These are phyloP conservation scores for Globisporangium splendens DNA, from an alignment of 352 stramenopile genomes.

Conservation along the genomic window DNA sequence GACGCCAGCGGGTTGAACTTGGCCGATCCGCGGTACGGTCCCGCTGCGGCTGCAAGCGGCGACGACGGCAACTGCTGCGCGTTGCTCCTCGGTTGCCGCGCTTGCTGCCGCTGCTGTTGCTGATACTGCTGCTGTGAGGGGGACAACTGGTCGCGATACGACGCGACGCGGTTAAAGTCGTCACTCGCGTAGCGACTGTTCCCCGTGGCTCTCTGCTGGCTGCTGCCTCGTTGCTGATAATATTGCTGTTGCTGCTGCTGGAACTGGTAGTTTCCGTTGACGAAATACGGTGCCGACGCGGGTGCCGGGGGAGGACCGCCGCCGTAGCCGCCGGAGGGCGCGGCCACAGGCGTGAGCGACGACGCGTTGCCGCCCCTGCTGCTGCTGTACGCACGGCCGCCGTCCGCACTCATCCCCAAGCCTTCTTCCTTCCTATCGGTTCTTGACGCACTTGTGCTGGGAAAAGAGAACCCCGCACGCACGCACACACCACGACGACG, in stretches of 20 bases:
- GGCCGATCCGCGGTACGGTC: background rate
- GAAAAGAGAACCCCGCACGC: background rate
- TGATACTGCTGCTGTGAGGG: constrained; percentile 13
- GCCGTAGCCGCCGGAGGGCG: constrained; percentile 1
- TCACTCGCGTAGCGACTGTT: constrained; percentile 7
- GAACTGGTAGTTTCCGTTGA: constrained; percentile 17
- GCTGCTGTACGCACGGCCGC: constrained; percentile 6
- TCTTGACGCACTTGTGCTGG: background rate
- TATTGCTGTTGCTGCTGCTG: constrained; percentile 7
- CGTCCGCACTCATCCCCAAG: constrained; percentile 11
- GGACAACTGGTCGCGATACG: constrained; percentile 10
- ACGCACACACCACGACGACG: background rate
- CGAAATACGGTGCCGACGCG: constrained; percentile 12
- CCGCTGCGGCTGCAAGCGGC: constrained; percentile 9
- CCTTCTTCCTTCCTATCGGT: background rate
- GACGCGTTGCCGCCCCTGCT: background rate
- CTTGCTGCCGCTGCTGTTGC: constrained; percentile 8
- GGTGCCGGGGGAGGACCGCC: constrained; percentile 4
- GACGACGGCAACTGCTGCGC: constrained; percentile 4
- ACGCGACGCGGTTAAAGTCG: constrained; percentile 9
- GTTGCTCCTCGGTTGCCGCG: background rate
- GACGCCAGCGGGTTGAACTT: constrained; percentile 16
- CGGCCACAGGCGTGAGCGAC: background rate
- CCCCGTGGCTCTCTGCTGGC: background rate
- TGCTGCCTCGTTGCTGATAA: constrained; percentile 1